A percentile compares a stretch with the other conserved stretches of the same genome.
Conservation (phyloP, 2,329 filamentous ascomycete species). For the Delphinella strobiligena region DNA sequence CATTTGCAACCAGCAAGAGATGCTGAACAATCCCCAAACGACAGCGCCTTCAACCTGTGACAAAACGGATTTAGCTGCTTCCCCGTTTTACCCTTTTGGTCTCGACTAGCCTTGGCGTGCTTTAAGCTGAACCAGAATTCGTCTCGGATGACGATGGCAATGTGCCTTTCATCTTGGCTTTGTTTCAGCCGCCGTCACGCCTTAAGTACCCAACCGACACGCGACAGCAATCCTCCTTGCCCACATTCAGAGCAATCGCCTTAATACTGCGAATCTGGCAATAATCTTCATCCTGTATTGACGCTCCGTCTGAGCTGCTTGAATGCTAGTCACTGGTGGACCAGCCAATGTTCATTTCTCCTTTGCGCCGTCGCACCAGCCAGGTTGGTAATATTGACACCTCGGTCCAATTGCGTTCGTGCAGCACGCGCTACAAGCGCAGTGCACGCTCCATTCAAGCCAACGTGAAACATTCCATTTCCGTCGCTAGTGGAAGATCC, state of each 20-base stretch:
- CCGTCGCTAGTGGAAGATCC: conserved; percentile 7
- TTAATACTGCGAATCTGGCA: not conserved
- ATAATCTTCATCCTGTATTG: not conserved
- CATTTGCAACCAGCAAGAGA: conserved; percentile 5
- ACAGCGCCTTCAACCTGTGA: conserved; percentile 8
- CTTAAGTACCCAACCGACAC: conserved; percentile 2
- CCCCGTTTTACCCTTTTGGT: conserved; percentile 5
- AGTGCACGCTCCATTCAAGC: conserved; percentile 5
- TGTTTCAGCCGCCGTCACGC: conserved; percentile 3
- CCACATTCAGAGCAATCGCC: not conserved
- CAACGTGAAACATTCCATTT: conserved; percentile 8
- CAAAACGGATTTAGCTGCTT: conserved; percentile 9
- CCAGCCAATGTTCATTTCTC: not conserved
- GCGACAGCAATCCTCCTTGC: not conserved
- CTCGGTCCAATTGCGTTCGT: conserved; percentile 6
- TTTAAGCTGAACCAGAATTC: conserved; percentile 6
- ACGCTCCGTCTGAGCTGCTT: too few species aligned
- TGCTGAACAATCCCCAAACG: conserved; percentile 4
- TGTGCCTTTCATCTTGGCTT: conserved; percentile 4
- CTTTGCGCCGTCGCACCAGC: conserved; percentile 2
- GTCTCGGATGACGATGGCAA: conserved; percentile 1
- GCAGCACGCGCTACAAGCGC: conserved; percentile 7
- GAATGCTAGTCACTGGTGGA: not conserved
- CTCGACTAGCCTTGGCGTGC: conserved; percentile 1
- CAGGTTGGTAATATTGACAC: not conserved